phyloP scores from a whole-genome alignment of 805 yeast genomes.

The Blastobotrys americana region DNA sequence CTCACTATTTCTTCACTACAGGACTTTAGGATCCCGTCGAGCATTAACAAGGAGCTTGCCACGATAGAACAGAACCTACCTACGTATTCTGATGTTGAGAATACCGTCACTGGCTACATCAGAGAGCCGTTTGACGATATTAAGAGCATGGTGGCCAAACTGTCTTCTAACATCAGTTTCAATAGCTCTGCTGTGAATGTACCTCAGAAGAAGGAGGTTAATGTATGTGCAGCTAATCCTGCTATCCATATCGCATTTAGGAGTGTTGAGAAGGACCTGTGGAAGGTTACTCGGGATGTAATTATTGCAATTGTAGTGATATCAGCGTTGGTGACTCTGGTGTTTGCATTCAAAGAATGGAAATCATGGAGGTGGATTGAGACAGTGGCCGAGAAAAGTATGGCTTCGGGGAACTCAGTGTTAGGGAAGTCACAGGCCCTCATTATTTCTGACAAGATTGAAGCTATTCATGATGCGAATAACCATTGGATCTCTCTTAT shows the following conservation, averaged over 20 bases:
- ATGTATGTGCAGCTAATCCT: neutral
- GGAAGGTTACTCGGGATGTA: neutral
- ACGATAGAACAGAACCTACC: constrained; percentile 49
- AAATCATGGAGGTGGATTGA: constrained; percentile 3
- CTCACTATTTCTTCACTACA: constrained; percentile 50
- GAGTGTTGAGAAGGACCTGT: neutral
- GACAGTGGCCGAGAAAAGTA: neutral
- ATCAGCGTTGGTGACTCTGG: neutral
- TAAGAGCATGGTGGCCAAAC: constrained; percentile 17
- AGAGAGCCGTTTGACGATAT: constrained; percentile 52
- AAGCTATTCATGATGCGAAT: neutral
- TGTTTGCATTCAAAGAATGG: neutral
- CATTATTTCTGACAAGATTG: neutral
- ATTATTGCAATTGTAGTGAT: neutral
- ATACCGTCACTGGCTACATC: constrained; percentile 48
- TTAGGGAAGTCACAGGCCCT: neutral
- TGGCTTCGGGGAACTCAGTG: too few species aligned
- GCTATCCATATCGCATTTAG: neutral
- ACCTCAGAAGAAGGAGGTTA: neutral
- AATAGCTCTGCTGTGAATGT: neutral
- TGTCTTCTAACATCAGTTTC: neutral
- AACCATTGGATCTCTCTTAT: neutral
- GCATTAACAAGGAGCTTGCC: constrained; percentile 53
- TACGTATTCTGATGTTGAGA: constrained; percentile 55
- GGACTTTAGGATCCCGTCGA: constrained; percentile 56